These are phyloP conservation scores for Adiantum capillusveneris DNA, from an alignment of 75 land plant species.

Conservation along the genomic window DNA sequence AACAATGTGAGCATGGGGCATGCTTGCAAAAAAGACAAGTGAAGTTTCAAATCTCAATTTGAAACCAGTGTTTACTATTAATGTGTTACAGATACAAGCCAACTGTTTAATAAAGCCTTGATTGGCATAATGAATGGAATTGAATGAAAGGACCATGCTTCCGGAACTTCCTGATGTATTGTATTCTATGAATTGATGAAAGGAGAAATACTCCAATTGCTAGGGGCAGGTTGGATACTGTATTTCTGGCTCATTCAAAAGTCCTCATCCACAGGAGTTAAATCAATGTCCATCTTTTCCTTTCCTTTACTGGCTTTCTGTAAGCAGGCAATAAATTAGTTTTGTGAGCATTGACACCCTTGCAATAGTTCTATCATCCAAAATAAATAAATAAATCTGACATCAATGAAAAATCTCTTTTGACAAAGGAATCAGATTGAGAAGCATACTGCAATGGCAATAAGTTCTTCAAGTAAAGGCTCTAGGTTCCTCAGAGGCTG, in stretches of 20 bases:
- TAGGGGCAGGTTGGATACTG: background rate
- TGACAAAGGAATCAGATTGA: slow-evolving; percentile 4
- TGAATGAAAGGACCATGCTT: background rate
- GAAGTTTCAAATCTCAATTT: no score
- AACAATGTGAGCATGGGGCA: no score
- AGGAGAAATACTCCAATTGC: background rate
- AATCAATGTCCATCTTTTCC: slow-evolving; percentile 60
- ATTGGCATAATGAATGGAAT: background rate
- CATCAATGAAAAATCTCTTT: no score
- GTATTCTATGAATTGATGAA: background rate
- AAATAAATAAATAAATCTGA: no score
- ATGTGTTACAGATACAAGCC: background rate
- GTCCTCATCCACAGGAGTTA: slow-evolving; percentile 28
- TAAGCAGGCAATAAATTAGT: background rate
- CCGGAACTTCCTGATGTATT: no score
- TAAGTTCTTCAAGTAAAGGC: slow-evolving; percentile 75
- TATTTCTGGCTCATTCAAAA: slow-evolving; percentile 4
- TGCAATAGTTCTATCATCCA: slow-evolving; percentile 1
- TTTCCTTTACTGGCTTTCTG: slow-evolving; percentile 88
- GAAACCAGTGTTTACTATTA: background rate
- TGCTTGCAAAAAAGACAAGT: no score
- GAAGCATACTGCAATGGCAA: slow-evolving; percentile 89
- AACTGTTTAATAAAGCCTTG: background rate
- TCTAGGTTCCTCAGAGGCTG: slow-evolving; percentile 85
- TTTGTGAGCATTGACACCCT: background rate